Evolutionary conservation across 768 basidiomycete species (phyloP).

Genomic region (Asterophora lycoperdoides): DNA sequence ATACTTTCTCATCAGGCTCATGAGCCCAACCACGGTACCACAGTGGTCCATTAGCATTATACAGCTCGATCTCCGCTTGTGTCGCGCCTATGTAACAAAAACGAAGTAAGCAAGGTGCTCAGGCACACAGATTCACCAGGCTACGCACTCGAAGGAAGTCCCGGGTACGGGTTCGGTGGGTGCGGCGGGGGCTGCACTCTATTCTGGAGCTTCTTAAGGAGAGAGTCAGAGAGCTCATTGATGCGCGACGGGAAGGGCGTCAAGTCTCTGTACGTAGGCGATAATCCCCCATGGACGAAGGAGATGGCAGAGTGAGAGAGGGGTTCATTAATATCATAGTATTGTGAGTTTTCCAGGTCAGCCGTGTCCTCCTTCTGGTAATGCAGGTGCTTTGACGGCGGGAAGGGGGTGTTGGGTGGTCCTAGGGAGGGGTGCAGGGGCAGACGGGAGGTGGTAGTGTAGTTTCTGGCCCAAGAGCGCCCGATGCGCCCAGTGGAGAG

Average conservation of each 20-base stretch:
- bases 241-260: conserved; percentile 82
- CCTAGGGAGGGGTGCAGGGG: conserved; percentile 73
- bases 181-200: conserved; percentile 70
- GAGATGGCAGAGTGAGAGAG: conserved; percentile 80
- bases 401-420: conserved; percentile 60
- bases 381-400: conserved; percentile 28
- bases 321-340: conserved; percentile 35
- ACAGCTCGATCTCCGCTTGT: conserved; percentile 63
- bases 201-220: conserved; percentile 68
- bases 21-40: conserved; percentile 97
- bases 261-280: conserved; percentile 69
- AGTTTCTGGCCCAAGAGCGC: conserved; percentile 80
- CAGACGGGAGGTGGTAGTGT: conserved; percentile 75
- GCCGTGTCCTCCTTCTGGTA: conserved; percentile 15
- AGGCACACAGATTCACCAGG: not conserved
- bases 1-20: conserved; percentile 64
- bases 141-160: conserved; percentile 52
- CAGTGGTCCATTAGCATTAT: conserved; percentile 74
- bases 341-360: conserved; percentile 15
- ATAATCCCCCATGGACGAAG: conserved; percentile 91
- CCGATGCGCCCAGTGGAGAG: conserved; percentile 76
- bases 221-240: conserved; percentile 65
- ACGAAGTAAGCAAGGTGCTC: conserved; percentile 20
- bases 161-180: conserved; percentile 73
- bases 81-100: conserved; percentile 41